phyloP scores from a whole-genome alignment of 1,284 basidiomycete species.

The Malassezia brasiliensis region DNA sequence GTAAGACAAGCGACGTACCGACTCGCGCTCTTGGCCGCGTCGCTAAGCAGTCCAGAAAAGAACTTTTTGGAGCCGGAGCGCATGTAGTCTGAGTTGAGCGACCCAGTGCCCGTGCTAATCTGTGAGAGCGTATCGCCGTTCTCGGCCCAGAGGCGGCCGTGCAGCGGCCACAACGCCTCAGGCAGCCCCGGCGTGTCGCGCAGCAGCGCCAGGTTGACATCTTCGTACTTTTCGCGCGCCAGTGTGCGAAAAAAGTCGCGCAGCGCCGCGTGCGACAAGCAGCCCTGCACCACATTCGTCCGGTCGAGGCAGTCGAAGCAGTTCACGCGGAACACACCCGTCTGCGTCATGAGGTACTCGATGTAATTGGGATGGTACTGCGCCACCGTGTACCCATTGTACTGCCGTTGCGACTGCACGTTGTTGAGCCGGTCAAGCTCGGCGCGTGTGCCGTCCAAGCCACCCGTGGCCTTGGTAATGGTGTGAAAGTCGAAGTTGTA shows the following conservation, averaged over 20 bases:
- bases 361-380: slow-evolving; percentile 54
- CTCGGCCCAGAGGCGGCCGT: slow-evolving; percentile 82
- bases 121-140: slow-evolving; percentile 51
- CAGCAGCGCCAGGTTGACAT: slow-evolving; percentile 38
- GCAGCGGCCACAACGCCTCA: slow-evolving; percentile 65
- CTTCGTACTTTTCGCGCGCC: not conserved
- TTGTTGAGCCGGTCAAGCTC: slow-evolving; percentile 58
- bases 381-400: slow-evolving; percentile 64
- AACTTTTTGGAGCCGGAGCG: slow-evolving; percentile 78
- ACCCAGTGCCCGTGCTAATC: slow-evolving; percentile 93
- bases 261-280: slow-evolving; percentile 37
- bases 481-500: slow-evolving; percentile 84
- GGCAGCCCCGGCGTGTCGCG: not conserved
- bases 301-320: slow-evolving; percentile 93
- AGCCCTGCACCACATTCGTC: slow-evolving; percentile 93
- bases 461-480: slow-evolving; percentile 61
- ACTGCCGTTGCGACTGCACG: slow-evolving; percentile 57
- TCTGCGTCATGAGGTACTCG: slow-evolving; percentile 53
- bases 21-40: slow-evolving; percentile 76
- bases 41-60: slow-evolving; percentile 57
- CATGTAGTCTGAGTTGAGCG: slow-evolving; percentile 90
- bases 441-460: slow-evolving; percentile 73
- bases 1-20: slow-evolving; percentile 10
- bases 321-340: slow-evolving; percentile 84
- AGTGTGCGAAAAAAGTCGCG: slow-evolving; percentile 4